Evolutionary conservation across 306 rosid species (phyloP).

Genomic region (Castanea sativa): DNA sequence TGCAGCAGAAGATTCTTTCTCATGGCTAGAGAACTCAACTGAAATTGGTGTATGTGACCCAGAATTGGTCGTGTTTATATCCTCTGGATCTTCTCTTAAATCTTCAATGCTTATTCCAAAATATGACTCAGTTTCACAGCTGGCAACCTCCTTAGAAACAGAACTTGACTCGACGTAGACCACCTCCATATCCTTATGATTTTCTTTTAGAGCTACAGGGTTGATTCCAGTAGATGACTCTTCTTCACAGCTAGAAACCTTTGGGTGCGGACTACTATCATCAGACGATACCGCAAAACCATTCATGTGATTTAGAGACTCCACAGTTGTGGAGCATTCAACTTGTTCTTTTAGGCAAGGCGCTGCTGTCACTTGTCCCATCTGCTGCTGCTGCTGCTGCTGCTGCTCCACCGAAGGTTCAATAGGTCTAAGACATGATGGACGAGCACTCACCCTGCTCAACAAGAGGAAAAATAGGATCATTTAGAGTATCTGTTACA

Average conservation of each 20-base stretch:
- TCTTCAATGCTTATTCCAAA: slow-evolving; percentile 23
- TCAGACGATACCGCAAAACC: slow-evolving; percentile 28
- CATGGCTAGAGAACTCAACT: slow-evolving; percentile 19
- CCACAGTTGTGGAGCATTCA: slow-evolving; percentile 28
- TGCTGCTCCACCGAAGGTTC: slow-evolving; percentile 44
- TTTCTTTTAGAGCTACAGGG: slow-evolving; percentile 25
- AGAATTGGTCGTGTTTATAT: slow-evolving; percentile 11
- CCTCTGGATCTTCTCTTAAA: slow-evolving; percentile 10
- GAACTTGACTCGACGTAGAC: slow-evolving; percentile 18
- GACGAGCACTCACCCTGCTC: slow-evolving; percentile 63
- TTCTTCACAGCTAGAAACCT: slow-evolving; percentile 26
- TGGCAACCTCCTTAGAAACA: slow-evolving; percentile 29
- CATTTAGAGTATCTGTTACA: slow-evolving; percentile 11
- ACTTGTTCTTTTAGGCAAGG: slow-evolving; percentile 36
- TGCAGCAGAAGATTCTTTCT: slow-evolving; percentile 4
- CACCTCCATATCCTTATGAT: slow-evolving; percentile 30
- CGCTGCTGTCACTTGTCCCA: slow-evolving; percentile 31
- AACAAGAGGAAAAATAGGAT: slow-evolving; percentile 18
- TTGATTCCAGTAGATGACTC: slow-evolving; percentile 32
- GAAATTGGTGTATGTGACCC: slow-evolving; percentile 16
- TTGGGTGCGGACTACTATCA: slow-evolving; percentile 26
- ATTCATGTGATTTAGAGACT: slow-evolving; percentile 18
- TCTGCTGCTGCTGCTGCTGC: slow-evolving; percentile 22
- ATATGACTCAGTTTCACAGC: slow-evolving; percentile 30
- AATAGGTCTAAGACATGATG: slow-evolving; percentile 49